phyloP scores from a whole-genome alignment of 345 rosid species.

The Linum usitatissimum region DNA sequence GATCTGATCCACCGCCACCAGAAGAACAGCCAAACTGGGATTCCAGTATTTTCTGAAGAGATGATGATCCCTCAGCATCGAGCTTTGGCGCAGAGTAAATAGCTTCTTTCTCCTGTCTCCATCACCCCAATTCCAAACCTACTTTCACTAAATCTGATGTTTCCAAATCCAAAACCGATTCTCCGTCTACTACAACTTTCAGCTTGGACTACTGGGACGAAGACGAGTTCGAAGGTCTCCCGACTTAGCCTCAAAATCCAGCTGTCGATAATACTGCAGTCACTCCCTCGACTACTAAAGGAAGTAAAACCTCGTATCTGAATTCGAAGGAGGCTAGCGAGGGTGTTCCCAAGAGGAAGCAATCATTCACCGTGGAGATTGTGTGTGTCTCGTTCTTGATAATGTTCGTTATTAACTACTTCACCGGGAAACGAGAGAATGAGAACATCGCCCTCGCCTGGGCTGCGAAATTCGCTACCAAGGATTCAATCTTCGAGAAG shows the following conservation, averaged over 20 bases:
- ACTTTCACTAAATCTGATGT: not conserved
- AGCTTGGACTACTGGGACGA: conserved; percentile 84
- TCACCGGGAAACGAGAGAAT: conserved; percentile 74
- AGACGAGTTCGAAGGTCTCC: conserved; percentile 92
- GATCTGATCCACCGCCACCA: not conserved
- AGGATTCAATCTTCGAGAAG: conserved; percentile 63
- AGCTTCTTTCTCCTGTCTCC: too few species aligned
- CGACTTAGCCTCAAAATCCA: conserved; percentile 19
- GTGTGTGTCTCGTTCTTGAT: conserved; percentile 53
- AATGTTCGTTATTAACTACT: conserved; percentile 54
- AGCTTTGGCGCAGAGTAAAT: too few species aligned
- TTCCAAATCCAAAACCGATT: conserved; percentile 8
- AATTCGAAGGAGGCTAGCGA: conserved; percentile 2
- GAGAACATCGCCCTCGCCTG: conserved; percentile 79
- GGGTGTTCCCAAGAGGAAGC: conserved; percentile 15
- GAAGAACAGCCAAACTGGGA: too few species aligned
- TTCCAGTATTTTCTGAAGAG: too few species aligned
- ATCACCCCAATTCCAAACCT: not conserved
- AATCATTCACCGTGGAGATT: conserved; percentile 53
- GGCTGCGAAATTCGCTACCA: conserved; percentile 73
- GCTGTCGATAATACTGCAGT: conserved; percentile 21
- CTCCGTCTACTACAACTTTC: conserved; percentile 27
- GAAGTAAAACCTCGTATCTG: conserved; percentile 11
- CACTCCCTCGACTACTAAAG: conserved; percentile 17
- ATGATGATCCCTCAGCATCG: too few species aligned